Evolutionary conservation across 1,284 basidiomycete species (phyloP), one percentile per base, ranked within the genome.

Genomic region (Ustilago loliicola): DNA sequence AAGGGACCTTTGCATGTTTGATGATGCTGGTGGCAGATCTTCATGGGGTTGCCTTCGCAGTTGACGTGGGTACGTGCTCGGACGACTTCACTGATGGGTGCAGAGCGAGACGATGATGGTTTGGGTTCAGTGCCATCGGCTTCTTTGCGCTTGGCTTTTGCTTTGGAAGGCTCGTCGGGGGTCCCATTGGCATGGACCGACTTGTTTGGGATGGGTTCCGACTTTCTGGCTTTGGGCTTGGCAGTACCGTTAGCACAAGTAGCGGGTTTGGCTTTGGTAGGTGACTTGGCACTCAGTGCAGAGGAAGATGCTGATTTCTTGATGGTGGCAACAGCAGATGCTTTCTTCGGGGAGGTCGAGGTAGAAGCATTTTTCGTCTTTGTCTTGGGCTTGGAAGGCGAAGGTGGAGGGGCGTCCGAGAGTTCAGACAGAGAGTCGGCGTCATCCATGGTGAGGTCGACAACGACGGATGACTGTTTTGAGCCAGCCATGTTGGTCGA

Each of bases 1-100:
- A 77, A 36, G 48, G 75, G 38, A 42, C 70, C 66, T 8, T 69
- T 72, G 66, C 75, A 77, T 17, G 63, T 55, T 36, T 66, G 66
- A 34, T 68, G 75, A 36, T 77, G 75, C 36, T 77, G 75, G 25
- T 77, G 75, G 45, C 75, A 77, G 42, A 72, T 52, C 56, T 72
- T 72, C 23, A 45, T 34, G 6, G 52, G 54, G 8, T 61, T 60
- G 29, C 50, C 73, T 23, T 63, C 36, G 32, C 13, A 47, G 30
- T 76, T 76, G 58, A 76, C 65, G 32, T 76, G 73, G 23, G 73
- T 76, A 13, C 68, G 68, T 53, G 68, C 56, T 30, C 68, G 68
- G 21, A 72, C 52, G 23, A 62, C 50, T 45, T 71, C 65, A 36
- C 64, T 66, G 52, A 68, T 57, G 40, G 61, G 71, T 17, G 55